These are phyloP conservation scores for Verticillium alfalfae DNA, from an alignment of 2,329 filamentous ascomycete species.

Conservation along the genomic window DNA sequence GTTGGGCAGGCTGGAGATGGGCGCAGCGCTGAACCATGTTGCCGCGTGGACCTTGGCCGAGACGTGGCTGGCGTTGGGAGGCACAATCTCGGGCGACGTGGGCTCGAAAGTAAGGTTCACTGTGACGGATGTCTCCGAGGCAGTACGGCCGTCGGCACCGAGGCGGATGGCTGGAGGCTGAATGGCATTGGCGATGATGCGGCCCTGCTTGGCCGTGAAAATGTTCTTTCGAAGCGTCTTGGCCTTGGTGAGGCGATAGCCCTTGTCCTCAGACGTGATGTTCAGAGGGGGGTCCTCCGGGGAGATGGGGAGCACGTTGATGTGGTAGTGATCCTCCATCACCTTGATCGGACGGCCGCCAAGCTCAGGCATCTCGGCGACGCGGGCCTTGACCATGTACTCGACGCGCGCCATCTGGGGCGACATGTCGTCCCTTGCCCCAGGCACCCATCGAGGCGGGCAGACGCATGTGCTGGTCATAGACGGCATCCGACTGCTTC, in stretches of 20 bases:
- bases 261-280: constrained; percentile 38
- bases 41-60: constrained; percentile 45
- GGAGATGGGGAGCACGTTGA: constrained; percentile 48
- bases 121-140: constrained; percentile 33
- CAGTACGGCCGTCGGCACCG: constrained; percentile 39
- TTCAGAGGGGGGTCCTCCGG: constrained; percentile 46
- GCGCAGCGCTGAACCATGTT: constrained; percentile 45
- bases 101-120: constrained; percentile 45
- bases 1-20: constrained; percentile 43
- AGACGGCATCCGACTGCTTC: constrained; percentile 36
- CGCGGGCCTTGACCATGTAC: constrained; percentile 45
- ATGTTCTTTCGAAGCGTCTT: constrained; percentile 50
- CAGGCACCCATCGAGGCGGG: constrained; percentile 48
- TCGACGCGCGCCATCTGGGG: constrained; percentile 50
- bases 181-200: constrained; percentile 35
- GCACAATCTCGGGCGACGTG: constrained; percentile 29
- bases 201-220: constrained; percentile 44
- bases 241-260: constrained; percentile 43
- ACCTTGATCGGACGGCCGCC: constrained; percentile 20
- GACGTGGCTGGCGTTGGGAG: constrained; percentile 43
- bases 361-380: constrained; percentile 24
- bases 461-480: constrained; percentile 46
- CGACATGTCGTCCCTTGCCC: constrained; percentile 48
- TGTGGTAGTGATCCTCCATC: constrained; percentile 34
- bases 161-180: constrained; percentile 46